These are phyloP conservation scores for Arthonia radiata DNA, from an alignment of 495 filamentous ascomycete genomes.

Conservation along the genomic window DNA sequence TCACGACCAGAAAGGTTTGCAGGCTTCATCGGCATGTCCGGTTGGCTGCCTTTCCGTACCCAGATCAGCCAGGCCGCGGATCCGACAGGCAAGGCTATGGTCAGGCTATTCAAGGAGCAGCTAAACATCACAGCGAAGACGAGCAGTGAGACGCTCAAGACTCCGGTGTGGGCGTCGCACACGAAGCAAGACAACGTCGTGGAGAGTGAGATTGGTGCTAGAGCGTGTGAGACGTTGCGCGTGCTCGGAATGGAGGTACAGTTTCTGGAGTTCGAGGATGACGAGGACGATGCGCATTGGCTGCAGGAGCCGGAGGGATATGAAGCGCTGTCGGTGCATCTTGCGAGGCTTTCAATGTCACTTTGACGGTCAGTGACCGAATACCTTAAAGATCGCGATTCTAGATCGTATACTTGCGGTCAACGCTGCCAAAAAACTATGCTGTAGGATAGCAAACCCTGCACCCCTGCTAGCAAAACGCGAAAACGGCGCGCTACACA, in stretches of 20 bases:
- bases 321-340: too few relatives aligned
- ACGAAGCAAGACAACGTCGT: conserved; percentile 7
- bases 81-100: too few relatives aligned
- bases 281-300: conserved; percentile 9
- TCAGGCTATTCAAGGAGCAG: too few relatives aligned
- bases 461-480: too few relatives aligned
- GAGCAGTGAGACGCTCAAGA: conserved; percentile 2
- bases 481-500: too few relatives aligned
- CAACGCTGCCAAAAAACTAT: too few relatives aligned
- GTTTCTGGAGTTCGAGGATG: conserved; percentile 3
- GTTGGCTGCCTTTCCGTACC: conserved; percentile 7
- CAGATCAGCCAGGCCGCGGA: not conserved
- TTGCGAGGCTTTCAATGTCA: too few relatives aligned
- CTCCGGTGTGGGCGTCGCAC: conserved; percentile 6
- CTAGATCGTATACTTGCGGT: too few relatives aligned
- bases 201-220: conserved; percentile 4
- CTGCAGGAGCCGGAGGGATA: conserved; percentile 8
- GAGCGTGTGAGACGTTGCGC: conserved; percentile 2
- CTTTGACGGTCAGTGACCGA: too few relatives aligned
- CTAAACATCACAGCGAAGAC: too few relatives aligned
- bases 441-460: too few relatives aligned
- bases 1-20: conserved; percentile 2
- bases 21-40: conserved; percentile 8
- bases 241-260: conserved; percentile 6
- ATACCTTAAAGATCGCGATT: too few relatives aligned